Evolutionary conservation across 805 yeast genomes (phyloP), one percentile per base, ranked within the genome.

Genomic region (Ascoidea rubescens): DNA sequence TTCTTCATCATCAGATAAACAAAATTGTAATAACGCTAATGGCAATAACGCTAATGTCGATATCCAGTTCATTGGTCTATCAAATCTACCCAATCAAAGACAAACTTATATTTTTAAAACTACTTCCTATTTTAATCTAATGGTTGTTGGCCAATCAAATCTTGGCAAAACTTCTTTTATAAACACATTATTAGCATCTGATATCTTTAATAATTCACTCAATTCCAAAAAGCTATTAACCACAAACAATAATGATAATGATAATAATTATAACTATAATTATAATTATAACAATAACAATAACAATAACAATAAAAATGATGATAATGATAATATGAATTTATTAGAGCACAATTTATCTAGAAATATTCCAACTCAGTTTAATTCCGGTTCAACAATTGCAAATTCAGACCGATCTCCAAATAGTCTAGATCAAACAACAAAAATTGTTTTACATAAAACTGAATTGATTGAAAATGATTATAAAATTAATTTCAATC

Each of bases 111-210:
- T 14, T 37, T 37, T 37, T 14, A 37, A 37, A 37, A 71, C 72
- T 53, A 96, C 96, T 16, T 80, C 87, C 21, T 71, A 80, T 31
- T 84, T 87, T 67, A 87, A 95, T 48, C 61, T 90, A 53, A 79
- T 89, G 85, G 79, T 88, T 44, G 89, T 84, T 49, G 96, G 97
- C 33, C 89, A 84, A 65, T 73, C 84, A 50, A 96, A 96, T 3
- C 72, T 86, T 51, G 96, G 95, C 48, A 87, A 87, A 63, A 78
- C 87, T 4, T 79, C 91, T 1, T 87, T 89, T 56, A 70, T 88
- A 59, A 87, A 90, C 71, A 82, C 95, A 6, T 48, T 48, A 37
- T 48, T 48, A 14, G 44, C 16, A 21, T 31, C 49, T 8, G 42
- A 48, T 28, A 72, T 90, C 56, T 85, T 87, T 64, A 64, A n/a